A percentile compares a stretch with the other conserved stretches of the same genome.
Evolutionary conservation across 2,329 filamentous ascomycete species (phyloP).

Genomic region (Phoma sp.): DNA sequence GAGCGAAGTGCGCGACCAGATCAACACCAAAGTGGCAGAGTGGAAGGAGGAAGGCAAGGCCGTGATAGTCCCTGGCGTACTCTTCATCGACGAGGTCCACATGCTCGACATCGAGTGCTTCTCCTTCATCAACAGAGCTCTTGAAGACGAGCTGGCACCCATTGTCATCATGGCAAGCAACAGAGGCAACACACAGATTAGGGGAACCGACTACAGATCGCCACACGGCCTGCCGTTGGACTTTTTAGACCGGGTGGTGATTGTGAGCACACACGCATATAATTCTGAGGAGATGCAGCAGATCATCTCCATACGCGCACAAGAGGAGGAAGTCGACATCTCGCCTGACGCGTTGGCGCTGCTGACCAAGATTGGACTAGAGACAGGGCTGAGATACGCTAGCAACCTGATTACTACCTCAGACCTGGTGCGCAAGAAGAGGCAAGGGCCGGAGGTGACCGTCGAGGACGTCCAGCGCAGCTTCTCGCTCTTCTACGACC

Average conservation of each 20-base stretch:
- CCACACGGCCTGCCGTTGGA: slow-evolving; percentile 94
- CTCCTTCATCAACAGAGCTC: slow-evolving; percentile 95
- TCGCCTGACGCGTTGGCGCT: slow-evolving; percentile 88
- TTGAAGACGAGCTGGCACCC: slow-evolving; percentile 92
- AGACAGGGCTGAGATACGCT: slow-evolving; percentile 92
- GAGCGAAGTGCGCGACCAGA: slow-evolving; percentile 96
- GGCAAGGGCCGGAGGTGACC: slow-evolving; percentile 80
- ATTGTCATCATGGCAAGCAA: slow-evolving; percentile 99
- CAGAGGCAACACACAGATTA: slow-evolving; percentile 86
- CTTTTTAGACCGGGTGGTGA: slow-evolving; percentile 94
- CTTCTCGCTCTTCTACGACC: slow-evolving; percentile 94
- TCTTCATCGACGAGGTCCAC: slow-evolving; percentile 99
- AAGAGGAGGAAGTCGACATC: slow-evolving; percentile 94
- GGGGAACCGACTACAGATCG: slow-evolving; percentile 90
- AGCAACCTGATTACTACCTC: slow-evolving; percentile 97
- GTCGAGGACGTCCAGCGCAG: slow-evolving; percentile 91
- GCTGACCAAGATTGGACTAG: slow-evolving; percentile 92
- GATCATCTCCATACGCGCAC: slow-evolving; percentile 89
- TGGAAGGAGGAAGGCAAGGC: slow-evolving; percentile 99
- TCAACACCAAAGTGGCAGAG: slow-evolving; percentile 97
- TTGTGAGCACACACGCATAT: slow-evolving; percentile 92
- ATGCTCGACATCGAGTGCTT: slow-evolving; percentile 99
- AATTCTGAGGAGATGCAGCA: slow-evolving; percentile 83
- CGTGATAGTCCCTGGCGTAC: slow-evolving; percentile 93
- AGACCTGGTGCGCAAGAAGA: slow-evolving; percentile 84